These are phyloP conservation scores for Lithocarpus polystachyus DNA, from an alignment of 306 rosid species.

Conservation along the genomic window DNA sequence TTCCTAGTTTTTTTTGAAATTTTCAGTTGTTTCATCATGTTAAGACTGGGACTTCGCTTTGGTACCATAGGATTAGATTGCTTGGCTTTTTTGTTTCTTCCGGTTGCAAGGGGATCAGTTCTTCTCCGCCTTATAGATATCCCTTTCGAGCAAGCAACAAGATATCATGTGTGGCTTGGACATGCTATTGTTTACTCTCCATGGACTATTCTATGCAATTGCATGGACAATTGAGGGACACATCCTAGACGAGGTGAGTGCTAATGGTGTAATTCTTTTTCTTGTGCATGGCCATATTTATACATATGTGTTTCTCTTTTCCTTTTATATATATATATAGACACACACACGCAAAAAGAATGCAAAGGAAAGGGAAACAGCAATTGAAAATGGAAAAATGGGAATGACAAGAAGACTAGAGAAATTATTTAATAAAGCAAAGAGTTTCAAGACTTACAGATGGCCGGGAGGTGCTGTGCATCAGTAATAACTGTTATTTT, in stretches of 20 bases:
- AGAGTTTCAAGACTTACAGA: too few species aligned
- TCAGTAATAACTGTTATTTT: background rate
- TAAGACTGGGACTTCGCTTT: constrained; percentile 53
- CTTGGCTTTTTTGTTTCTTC: constrained; percentile 75
- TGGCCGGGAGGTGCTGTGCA: too few species aligned
- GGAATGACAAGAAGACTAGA: too few species aligned
- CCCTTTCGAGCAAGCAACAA: constrained; percentile 89
- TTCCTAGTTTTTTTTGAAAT: constrained; percentile 16
- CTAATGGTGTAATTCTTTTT: constrained; percentile 19
- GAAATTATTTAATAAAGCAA: too few species aligned
- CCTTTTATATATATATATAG: background rate
- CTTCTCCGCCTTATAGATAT: constrained; percentile 77
- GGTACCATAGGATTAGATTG: constrained; percentile 65
- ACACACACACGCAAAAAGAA: background rate
- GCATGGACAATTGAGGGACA: constrained; percentile 69
- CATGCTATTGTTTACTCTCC: constrained; percentile 84
- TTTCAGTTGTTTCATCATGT: constrained; percentile 51
- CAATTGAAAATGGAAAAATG: background rate
- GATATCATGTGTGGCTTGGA: constrained; percentile 94
- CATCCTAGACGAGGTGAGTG: constrained; percentile 50
- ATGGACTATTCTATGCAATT: constrained; percentile 58
- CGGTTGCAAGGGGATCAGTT: constrained; percentile 85
- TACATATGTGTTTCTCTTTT: background rate
- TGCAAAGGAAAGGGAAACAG: background rate
- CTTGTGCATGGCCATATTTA: background rate